Evolutionary conservation across 23 red algal genomes (phyloP).

Genomic region (Gracilariopsis chorda): DNA sequence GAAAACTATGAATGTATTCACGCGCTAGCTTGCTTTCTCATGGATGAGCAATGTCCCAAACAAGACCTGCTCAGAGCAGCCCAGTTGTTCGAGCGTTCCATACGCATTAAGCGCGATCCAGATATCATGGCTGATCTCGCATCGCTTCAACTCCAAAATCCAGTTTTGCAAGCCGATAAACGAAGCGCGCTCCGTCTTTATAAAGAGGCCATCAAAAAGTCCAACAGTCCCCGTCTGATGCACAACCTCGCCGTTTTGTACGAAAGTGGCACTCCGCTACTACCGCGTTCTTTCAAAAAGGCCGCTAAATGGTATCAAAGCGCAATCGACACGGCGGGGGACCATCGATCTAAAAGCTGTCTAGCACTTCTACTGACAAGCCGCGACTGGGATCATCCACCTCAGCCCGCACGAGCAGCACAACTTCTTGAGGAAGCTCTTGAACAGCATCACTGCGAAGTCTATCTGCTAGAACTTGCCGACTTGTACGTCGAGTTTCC

Average conservation of each 20-base stretch:
- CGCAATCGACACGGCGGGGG: not conserved
- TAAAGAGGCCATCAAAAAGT: not conserved
- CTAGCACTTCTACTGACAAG: not conserved
- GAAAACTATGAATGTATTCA: not conserved
- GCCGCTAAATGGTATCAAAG: constrained; percentile 10
- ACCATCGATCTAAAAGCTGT: not conserved
- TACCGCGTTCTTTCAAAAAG: not conserved
- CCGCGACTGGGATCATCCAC: not conserved
- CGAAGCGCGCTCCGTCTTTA: not conserved
- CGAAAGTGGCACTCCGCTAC: not conserved
- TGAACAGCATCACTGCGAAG: not conserved
- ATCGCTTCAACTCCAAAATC: not conserved
- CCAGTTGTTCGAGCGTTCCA: not conserved
- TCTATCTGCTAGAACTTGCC: not conserved
- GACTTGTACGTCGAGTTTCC: not conserved
- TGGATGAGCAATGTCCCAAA: not conserved
- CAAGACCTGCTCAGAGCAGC: not conserved
- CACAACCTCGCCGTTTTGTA: not conserved
- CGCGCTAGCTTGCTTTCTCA: not conserved
- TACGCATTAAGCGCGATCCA: not conserved
- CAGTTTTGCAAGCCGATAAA: not conserved
- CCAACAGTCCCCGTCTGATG: constrained; percentile 8
- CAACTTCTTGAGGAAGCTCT: not conserved
- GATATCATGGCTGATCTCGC: not conserved
- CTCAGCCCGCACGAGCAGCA: not conserved